phyloP scores from a whole-genome alignment of 2,329 filamentous ascomycete genomes.

The Hymenoscyphus occultus region DNA sequence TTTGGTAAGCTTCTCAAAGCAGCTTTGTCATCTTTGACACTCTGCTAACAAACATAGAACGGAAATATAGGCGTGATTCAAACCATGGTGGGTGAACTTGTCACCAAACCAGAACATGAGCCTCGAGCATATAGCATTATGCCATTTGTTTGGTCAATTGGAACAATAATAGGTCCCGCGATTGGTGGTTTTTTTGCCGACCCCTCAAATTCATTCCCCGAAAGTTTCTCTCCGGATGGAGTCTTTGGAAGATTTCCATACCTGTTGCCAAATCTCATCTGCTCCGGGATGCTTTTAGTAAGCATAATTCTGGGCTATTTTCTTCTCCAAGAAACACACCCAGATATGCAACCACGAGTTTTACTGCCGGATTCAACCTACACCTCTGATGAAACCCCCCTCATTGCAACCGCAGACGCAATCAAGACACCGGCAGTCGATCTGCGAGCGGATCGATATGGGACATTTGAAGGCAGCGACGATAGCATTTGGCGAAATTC shows the following conservation, averaged over 20 bases:
- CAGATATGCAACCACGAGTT: constrained; percentile 65
- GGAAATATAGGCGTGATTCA: constrained; percentile 83
- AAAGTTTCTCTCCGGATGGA: constrained; percentile 61
- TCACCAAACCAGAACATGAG: constrained; percentile 80
- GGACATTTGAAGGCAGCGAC: constrained; percentile 55
- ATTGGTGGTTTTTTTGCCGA: constrained; percentile 86
- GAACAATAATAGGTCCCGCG: constrained; percentile 83
- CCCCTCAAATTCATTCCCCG: constrained; percentile 71
- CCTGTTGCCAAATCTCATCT: constrained; percentile 84
- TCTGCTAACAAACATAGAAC: constrained; percentile 45
- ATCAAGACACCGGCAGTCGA: constrained; percentile 71
- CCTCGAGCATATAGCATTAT: constrained; percentile 86
- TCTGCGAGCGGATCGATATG: constrained; percentile 74
- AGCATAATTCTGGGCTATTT: constrained; percentile 81
- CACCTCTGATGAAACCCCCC: constrained; percentile 57
- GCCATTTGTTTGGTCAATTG: constrained; percentile 91
- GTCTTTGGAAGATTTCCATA: constrained; percentile 81
- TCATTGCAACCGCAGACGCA: constrained; percentile 72
- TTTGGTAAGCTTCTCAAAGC: constrained; percentile 40
- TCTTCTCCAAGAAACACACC: constrained; percentile 84
- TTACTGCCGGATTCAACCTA: constrained; percentile 48
- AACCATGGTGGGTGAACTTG: constrained; percentile 88
- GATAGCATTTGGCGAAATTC: constrained; percentile 33
- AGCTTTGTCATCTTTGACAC: not conserved
- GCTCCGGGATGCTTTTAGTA: constrained; percentile 68